Base-by-base conservation (phyloP, 2,329 filamentous ascomycete genomes). In the Talaromyces sp. region DNA sequence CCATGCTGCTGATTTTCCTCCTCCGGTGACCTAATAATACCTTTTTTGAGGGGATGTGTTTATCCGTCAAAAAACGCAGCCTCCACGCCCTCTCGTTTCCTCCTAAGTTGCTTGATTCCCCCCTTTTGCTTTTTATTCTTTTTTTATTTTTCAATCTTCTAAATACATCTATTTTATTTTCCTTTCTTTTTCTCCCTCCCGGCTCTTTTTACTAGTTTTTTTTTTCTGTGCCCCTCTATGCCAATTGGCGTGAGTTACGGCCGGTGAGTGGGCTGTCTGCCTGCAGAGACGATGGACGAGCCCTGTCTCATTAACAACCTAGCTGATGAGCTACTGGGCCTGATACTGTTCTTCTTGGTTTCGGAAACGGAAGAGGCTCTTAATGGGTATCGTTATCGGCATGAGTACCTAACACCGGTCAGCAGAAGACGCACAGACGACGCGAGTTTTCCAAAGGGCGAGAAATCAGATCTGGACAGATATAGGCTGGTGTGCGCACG, bases 401-500 rank as follows among this genome's bases (percentile, higher is more conserved):
- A 61, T 17, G 35, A 60, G 9, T 55, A 56, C 29, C 57, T 61
- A 55, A 51, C 58, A 19, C 24, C 56, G 31, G 24, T 29, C 1
- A 55, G 38, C 26, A 61, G 35, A 46, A 51, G 19, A 38, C 57
- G 57, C 26, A 50, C 55, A 9, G 53, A 57, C 29, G 58, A 55
- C 17, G 32, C 31, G 52, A 24, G 32, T 43, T 52, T 31, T 41
- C 32, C 58, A 17, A 64, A 66, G 38, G 72, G 71, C 17, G 73
- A 75, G 61, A 58, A 58, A 21, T 70, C 71, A 19, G 75, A 78
- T 58, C 64, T 78, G 55, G 74, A 75, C 62, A 69, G 70, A 24
- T 77, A 77, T 64, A 67, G 75, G 61, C 72, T 78, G 27, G 73
- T 77, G 32, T 77, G 74, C 65, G 71, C 67, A 62, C 67, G 75